Evolutionary conservation across 2,329 filamentous ascomycete species (phyloP).

Genomic region (Botrytis porri): DNA sequence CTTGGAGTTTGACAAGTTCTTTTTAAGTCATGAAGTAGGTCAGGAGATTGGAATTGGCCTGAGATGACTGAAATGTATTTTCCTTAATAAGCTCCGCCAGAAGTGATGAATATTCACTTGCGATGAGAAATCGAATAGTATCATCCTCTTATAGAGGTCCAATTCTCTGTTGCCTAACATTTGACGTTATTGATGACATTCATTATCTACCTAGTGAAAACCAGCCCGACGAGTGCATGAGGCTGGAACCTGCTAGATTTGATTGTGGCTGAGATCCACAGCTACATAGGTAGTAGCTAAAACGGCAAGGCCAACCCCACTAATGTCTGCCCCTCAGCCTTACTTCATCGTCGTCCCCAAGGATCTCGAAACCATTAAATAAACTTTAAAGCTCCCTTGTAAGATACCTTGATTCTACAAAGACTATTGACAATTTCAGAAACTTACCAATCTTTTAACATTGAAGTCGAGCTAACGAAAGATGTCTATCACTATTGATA

Average conservation of each 20-base stretch:
- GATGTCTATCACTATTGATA: conserved; percentile 55
- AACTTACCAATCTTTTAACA: neutral
- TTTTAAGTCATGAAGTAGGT: neutral
- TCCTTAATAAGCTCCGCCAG: neutral
- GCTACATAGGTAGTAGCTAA: too few species aligned
- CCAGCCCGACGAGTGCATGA: neutral
- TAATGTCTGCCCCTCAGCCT: conserved; percentile 15
- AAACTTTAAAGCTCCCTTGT: neutral
- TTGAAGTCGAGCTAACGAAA: neutral
- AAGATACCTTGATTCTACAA: neutral
- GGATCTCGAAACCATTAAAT: neutral
- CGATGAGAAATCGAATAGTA: neutral
- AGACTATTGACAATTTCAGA: neutral
- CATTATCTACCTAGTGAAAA: neutral
- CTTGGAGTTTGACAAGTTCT: neutral
- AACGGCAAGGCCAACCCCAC: conserved; percentile 2
- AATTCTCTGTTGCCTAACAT: neutral
- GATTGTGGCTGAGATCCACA: conserved; percentile 1
- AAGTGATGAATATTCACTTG: neutral
- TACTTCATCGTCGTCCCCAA: conserved; percentile 4
- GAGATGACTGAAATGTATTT: neutral
- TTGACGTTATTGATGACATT: neutral
- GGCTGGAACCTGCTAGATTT: neutral
- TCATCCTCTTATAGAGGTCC: neutral
- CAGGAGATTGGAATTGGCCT: neutral